Evolutionary conservation across 805 yeast species (phyloP).

Genomic region (Hanseniaspora mollemarum): DNA sequence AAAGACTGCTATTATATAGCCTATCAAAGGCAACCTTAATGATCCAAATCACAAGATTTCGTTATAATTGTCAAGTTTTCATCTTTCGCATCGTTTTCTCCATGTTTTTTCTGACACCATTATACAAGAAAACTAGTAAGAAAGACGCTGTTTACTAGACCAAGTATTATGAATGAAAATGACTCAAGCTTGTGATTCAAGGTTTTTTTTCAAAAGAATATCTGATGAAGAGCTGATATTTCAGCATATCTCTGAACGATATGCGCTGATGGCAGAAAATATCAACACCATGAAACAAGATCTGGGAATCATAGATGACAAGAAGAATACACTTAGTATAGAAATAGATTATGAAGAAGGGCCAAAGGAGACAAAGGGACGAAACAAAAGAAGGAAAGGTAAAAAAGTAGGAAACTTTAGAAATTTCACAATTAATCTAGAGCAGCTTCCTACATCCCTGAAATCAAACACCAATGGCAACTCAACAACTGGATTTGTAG

Average conservation of each 20-base stretch:
- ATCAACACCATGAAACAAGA: constrained; percentile 25
- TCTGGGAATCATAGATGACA: constrained; percentile 25
- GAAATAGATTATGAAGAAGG: constrained; percentile 23
- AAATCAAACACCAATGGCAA: constrained; percentile 27
- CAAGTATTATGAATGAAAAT: constrained; percentile 27
- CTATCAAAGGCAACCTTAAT: too few species aligned
- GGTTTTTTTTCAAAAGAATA: background rate
- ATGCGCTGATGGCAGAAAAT: constrained; percentile 22
- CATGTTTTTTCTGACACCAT: too few species aligned
- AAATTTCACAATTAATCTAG: constrained; percentile 22
- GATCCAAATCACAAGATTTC: too few species aligned
- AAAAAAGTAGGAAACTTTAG: constrained; percentile 9
- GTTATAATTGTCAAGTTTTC: too few species aligned
- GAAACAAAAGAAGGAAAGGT: background rate
- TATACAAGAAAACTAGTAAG: too few species aligned
- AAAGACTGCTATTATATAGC: too few species aligned
- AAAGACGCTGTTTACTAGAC: background rate
- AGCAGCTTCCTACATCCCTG: constrained; percentile 26
- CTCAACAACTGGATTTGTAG: constrained; percentile 31
- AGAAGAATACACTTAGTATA: constrained; percentile 16
- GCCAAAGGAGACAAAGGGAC: background rate
- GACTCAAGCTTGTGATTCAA: background rate
- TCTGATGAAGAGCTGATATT: constrained; percentile 20
- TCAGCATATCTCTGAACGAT: constrained; percentile 29
- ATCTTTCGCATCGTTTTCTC: too few species aligned